Conservation (phyloP, 306 rosid species). For the Hylodesmum podocarpum region DNA sequence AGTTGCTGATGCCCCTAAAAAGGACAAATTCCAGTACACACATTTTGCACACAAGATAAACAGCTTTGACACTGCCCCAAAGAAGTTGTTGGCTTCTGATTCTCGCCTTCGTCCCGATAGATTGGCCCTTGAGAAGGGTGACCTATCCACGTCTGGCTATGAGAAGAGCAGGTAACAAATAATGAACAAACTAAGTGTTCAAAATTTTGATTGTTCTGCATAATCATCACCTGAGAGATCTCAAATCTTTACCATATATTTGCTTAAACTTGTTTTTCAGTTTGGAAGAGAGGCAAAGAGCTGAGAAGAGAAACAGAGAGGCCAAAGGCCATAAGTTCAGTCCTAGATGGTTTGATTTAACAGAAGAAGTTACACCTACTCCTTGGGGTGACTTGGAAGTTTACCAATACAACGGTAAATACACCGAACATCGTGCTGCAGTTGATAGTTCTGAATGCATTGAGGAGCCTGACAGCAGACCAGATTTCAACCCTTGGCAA, state of each 20-base stretch:
- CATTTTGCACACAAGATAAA: slow-evolving; percentile 93
- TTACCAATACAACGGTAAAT: slow-evolving; percentile 71
- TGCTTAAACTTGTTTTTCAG: slow-evolving; percentile 40
- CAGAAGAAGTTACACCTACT: slow-evolving; percentile 63
- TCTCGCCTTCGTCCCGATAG: slow-evolving; percentile 96
- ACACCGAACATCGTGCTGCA: slow-evolving; percentile 52
- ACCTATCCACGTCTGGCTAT: slow-evolving; percentile 71
- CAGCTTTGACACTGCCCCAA: slow-evolving; percentile 94
- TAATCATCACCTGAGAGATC: background rate
- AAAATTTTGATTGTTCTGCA: background rate
- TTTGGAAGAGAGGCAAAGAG: slow-evolving; percentile 85
- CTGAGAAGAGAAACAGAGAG: slow-evolving; percentile 68
- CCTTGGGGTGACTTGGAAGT: slow-evolving; percentile 87
- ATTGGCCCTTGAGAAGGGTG: slow-evolving; percentile 84
- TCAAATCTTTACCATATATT: slow-evolving; percentile 9
- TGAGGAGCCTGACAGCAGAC: slow-evolving; percentile 40
- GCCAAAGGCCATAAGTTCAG: slow-evolving; percentile 52
- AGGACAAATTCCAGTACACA: slow-evolving; percentile 90
- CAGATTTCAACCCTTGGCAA: slow-evolving; percentile 85
- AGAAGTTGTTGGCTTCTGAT: slow-evolving; percentile 80
- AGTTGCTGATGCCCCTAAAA: slow-evolving; percentile 66
- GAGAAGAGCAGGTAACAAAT: slow-evolving; percentile 77
- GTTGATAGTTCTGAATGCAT: slow-evolving; percentile 45
- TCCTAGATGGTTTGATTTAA: slow-evolving; percentile 73
- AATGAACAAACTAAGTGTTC: background rate